phyloP scores from a whole-genome alignment of 139 green algal genomes.

The Chlorella sp. region DNA sequence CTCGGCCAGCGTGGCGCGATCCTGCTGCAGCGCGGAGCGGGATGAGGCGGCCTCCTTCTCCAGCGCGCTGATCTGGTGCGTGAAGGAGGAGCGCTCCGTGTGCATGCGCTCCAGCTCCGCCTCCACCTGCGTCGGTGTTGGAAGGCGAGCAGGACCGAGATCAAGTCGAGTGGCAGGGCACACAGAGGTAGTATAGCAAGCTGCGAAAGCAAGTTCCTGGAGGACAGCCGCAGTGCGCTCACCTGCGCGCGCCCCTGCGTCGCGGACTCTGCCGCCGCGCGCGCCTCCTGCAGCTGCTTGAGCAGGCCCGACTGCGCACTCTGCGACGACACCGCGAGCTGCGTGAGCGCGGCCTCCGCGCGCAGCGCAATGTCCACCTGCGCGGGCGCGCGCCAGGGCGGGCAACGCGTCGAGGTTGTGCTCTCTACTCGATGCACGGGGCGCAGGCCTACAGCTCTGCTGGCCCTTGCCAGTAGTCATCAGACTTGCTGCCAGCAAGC shows the following conservation, averaged over 20 bases:
- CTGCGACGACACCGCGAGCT: slow-evolving; percentile 19
- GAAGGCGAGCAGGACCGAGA: too few relatives aligned
- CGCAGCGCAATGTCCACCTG: slow-evolving; percentile 22
- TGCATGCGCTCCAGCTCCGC: slow-evolving; percentile 30
- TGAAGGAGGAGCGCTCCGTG: slow-evolving; percentile 15
- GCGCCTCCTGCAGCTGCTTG: slow-evolving; percentile 15
- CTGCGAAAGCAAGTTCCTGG: too few relatives aligned
- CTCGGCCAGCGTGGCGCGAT: slow-evolving; percentile 24
- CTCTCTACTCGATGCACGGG: too few relatives aligned
- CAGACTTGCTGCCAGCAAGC: too few relatives aligned
- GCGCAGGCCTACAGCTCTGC: too few relatives aligned
- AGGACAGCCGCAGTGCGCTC: too few relatives aligned
- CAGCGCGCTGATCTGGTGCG: not conserved
- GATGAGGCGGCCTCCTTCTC: slow-evolving; percentile 2
- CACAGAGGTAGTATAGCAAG: too few relatives aligned
- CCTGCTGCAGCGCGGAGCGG: slow-evolving; percentile 6
- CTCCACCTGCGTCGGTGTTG: slow-evolving; percentile 5
- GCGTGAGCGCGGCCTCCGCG: slow-evolving; percentile 27
- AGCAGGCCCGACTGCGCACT: not conserved
- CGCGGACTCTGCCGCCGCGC: slow-evolving; percentile 5
- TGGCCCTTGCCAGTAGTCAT: too few relatives aligned
- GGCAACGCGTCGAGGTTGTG: too few relatives aligned
- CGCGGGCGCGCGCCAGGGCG: too few relatives aligned
- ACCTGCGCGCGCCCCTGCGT: slow-evolving; percentile 3
- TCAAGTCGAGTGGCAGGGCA: too few relatives aligned